Base-by-base conservation (phyloP, 1,284 basidiomycete genomes). In the Trichosporon ovoides region DNA sequence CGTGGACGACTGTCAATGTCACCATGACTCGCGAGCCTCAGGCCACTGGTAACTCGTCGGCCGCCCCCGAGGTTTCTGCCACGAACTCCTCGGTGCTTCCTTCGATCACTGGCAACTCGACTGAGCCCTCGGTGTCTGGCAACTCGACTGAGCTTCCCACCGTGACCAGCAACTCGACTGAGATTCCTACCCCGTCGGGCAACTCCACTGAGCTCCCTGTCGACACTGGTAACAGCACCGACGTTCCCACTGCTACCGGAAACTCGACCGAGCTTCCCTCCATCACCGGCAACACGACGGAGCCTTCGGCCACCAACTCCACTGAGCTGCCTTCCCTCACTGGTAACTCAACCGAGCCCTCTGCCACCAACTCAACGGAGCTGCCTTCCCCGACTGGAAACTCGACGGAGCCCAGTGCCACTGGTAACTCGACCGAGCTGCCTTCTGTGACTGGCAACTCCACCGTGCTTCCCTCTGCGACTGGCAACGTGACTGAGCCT, bases 1-100 rank as follows among this genome's bases (percentile, higher is more conserved):
- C 51, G 38, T 68, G 61, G 60, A 66, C 66, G 22, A 73, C 67
- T 11, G 62, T 68, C 36, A 63, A 70, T 50, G 57, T 68, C 52
- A 75, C 73, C 38, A 66, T 66, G 67, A 62, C 61, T 19, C 57
- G 57, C 33, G 48, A 56, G 34, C 51, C 59, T 40, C 43, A 48
- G 37, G 28, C 52, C 38, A 24, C 53, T 33, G 31, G 38, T 19
- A 34, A 34, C 38, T n/a, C 35, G 34, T 46, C 38, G 13, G 36
- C 34, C 19, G 36, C 11, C 16, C 52, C 52, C 10, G 20, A 10
- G 10, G 36, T 36, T n/a, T 38, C 46, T 18, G 46, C 46, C 5
- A 22, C 36, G 12, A 31, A 28, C 31, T 46, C 40, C 43, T 53
- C 33, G 38, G 40, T 40, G 18, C 4, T 20, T 11, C 24, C 38